A percentile compares a stretch with the other conserved stretches of the same genome.
phyloP scores from a whole-genome alignment of 169 alveolate genomes.

The Cryptosporidium sp. region DNA sequence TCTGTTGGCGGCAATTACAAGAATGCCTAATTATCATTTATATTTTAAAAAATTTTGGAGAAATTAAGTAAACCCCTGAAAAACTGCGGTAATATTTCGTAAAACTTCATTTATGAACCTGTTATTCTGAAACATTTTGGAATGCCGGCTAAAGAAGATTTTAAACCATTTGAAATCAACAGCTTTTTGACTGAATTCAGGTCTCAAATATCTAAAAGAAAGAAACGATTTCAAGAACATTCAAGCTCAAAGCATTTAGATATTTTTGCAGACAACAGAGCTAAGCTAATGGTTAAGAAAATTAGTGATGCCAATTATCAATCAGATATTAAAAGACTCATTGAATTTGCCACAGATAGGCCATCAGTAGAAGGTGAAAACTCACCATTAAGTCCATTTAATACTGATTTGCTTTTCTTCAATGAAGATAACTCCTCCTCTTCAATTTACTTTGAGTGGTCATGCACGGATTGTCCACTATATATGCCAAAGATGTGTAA shows the following conservation, averaged over 20 bases:
- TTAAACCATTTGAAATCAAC: conserved; percentile 18
- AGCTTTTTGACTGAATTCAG: conserved; percentile 30
- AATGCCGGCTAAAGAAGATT: conserved; percentile 11
- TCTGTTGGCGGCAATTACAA: background rate
- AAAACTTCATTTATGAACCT: background rate
- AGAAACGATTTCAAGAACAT: conserved; percentile 29
- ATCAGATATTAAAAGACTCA: conserved; percentile 33
- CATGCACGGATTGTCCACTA: conserved; percentile 54
- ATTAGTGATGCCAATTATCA: background rate
- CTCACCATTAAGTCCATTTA: conserved; percentile 59
- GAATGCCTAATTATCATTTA: background rate
- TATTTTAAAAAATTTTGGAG: no score
- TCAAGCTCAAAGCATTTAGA: conserved; percentile 25
- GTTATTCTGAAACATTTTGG: background rate
- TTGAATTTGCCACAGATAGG: conserved; percentile 26
- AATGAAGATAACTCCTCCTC: conserved; percentile 48
- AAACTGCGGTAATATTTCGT: background rate
- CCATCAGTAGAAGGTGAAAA: conserved; percentile 23
- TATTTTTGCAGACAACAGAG: conserved; percentile 63
- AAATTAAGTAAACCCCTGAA: background rate
- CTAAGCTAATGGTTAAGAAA: conserved; percentile 23
- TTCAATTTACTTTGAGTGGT: conserved; percentile 56
- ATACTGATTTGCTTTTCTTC: conserved; percentile 20
- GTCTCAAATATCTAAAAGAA: conserved; percentile 33
- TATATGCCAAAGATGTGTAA: conserved; percentile 66